Base-by-base conservation (phyloP, 2,329 filamentous ascomycete species). In the Balansia obtecta region DNA sequence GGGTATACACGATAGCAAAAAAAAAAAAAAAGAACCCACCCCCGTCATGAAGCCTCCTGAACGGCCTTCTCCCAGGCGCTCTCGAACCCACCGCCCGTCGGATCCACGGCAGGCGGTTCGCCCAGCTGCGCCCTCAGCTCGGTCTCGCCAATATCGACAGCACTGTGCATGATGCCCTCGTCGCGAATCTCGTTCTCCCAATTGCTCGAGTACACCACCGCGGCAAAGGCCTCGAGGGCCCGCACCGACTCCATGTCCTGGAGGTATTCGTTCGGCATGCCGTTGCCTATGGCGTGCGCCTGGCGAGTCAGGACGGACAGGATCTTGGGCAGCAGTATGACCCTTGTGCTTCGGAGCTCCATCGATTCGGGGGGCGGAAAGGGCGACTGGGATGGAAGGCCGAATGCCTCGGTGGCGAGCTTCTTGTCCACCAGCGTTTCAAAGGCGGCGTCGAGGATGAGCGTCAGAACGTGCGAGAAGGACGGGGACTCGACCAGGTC, bases 401-500 rank as follows among this genome's bases (percentile, higher is more conserved):
- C 88, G 68, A 90, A 97, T 11, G 87, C 84, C 55, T 87, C 82
- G 3, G 78, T 74, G 5, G 86, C 83, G 49, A 96, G 79, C 66
- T 93, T 93, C 60, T 80, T 76, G 61, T 96, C 86, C 27, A 95
- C 77, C 15, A 98, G 77, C 22, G 85, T 79, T 2, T 86, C 86
- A 69, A 96, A 98, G 50, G 84, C 86, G 44, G 88, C 79, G 65
- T 97, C 90, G 53, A 97, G 85, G 50, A 96, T 77, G 52, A 87
- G 81, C 2, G 85, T 88, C 43, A 96, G 76, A 37, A 98, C 89
- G 60, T 89, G 85, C 0, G 83, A 79, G 68, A 97, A 97, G 37
- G 87, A 80, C 0, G 93, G 93, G 1, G 93, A 96, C 63, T 98
- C 93, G 62, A 97, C 84, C 22, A 98, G 78, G 64, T 98, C 93